Conservation (phyloP, 1,284 basidiomycete species). For the Macrocybe sp. region DNA sequence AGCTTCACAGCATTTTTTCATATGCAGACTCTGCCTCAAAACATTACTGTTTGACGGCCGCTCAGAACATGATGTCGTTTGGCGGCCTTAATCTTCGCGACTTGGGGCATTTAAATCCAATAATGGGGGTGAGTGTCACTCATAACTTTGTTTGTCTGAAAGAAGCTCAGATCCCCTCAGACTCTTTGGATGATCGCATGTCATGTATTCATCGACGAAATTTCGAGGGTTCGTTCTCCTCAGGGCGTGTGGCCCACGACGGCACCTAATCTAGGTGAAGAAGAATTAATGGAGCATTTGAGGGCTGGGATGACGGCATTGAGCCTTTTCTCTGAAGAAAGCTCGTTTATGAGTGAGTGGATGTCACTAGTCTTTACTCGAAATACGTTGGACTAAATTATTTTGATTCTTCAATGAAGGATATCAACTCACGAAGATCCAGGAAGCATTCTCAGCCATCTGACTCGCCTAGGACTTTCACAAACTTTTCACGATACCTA, state of each 20-base stretch:
- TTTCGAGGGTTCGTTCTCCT: constrained; percentile 30
- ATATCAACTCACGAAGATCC: constrained; percentile 7
- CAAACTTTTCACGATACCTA: too few relatives aligned
- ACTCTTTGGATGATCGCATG: constrained; percentile 38
- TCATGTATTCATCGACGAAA: constrained; percentile 37
- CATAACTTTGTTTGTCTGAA: constrained; percentile 6
- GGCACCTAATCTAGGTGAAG: constrained; percentile 21
- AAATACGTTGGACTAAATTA: not conserved
- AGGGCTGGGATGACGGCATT: constrained; percentile 31
- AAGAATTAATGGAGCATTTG: constrained; percentile 31
- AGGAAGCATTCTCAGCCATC: constrained; percentile 11
- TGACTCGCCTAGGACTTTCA: not conserved
- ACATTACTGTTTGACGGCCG: constrained; percentile 34
- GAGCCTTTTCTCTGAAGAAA: constrained; percentile 33
- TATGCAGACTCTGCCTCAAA: constrained; percentile 32
- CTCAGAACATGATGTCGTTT: constrained; percentile 33
- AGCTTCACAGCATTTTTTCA: constrained; percentile 36
- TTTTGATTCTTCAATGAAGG: constrained; percentile 1
- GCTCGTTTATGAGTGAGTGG: constrained; percentile 33
- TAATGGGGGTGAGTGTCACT: constrained; percentile 38
- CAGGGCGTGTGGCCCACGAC: constrained; percentile 22
- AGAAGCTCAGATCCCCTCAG: constrained; percentile 18
- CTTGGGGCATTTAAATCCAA: constrained; percentile 37
- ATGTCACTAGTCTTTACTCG: not conserved
- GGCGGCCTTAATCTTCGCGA: constrained; percentile 32